Percentiles rank a stretch among this genome's conserved stretches.
Conservation (phyloP, 371 early-diverging fungal species). For the Blakeslea trispora region DNA sequence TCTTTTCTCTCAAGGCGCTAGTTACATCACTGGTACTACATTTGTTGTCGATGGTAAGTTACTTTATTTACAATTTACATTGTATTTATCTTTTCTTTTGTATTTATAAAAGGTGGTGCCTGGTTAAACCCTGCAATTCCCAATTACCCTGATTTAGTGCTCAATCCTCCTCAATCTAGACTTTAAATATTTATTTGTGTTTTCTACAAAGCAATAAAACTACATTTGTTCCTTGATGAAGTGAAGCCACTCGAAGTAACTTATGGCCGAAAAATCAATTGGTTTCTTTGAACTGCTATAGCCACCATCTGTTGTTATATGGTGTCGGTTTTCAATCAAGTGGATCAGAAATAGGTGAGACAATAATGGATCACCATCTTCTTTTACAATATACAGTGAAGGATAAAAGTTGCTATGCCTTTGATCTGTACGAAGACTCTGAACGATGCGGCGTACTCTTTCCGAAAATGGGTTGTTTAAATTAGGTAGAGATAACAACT, state of each 20-base stretch:
- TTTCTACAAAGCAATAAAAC: neutral
- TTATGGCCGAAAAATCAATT: constrained; percentile 58
- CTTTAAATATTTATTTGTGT: constrained; percentile 14
- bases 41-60: constrained; percentile 75
- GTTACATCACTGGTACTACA: constrained; percentile 59
- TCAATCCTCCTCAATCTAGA: constrained; percentile 18
- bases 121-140: constrained; percentile 23
- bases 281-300: constrained; percentile 24
- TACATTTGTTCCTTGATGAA: constrained; percentile 32
- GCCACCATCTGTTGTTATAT: neutral
- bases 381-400: constrained; percentile 61
- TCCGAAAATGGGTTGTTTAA: constrained; percentile 35
- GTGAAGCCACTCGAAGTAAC: constrained; percentile 75
- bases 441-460: constrained; percentile 33
- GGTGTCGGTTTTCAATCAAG: constrained; percentile 62
- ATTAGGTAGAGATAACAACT: constrained; percentile 28
- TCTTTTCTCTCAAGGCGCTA: constrained; percentile 66
- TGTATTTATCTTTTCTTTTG: too few relatives aligned
- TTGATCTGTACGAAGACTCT: constrained; percentile 19
- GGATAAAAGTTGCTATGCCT: constrained; percentile 29
- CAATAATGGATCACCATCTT: constrained; percentile 67
- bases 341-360: constrained; percentile 64
- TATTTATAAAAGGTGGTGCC: constrained; percentile 24
- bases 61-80: too few relatives aligned
- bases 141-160: constrained; percentile 21